Percentiles rank a stretch among this genome's conserved stretches.
These are phyloP conservation scores for Penicillium desertorum DNA, from an alignment of 495 filamentous ascomycete species.

Conservation along the genomic window DNA sequence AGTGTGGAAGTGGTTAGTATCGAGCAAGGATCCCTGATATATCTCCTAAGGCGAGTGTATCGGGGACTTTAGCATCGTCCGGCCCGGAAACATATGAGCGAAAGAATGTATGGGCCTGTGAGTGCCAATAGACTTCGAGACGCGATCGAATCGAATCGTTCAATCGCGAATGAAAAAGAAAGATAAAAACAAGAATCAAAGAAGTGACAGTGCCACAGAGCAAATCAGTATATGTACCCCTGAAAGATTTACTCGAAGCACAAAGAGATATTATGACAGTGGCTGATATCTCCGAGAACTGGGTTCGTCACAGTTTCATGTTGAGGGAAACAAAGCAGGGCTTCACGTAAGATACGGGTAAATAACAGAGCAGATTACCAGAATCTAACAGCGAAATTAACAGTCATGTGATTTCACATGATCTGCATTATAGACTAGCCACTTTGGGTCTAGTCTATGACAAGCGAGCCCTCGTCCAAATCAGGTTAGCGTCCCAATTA, in stretches of 20 bases:
- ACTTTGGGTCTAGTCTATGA: slow-evolving; percentile 22
- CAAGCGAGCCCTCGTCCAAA: slow-evolving; percentile 43
- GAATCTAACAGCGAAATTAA: not conserved
- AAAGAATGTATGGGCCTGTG: not conserved
- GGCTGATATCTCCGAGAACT: not conserved
- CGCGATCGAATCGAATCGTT: not conserved
- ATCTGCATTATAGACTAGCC: slow-evolving; percentile 9
- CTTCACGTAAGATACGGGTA: slow-evolving; percentile 10
- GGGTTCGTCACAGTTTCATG: slow-evolving; percentile 1
- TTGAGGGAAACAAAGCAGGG: slow-evolving; percentile 5
- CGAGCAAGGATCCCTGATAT: too few species aligned
- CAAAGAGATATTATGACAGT: not conserved
- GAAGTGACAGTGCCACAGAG: not conserved
- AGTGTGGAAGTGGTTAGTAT: not conserved
- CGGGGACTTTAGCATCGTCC: not conserved
- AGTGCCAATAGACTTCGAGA: not conserved
- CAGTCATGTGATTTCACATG: slow-evolving; percentile 21
- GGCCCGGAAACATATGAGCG: not conserved
- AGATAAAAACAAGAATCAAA: not conserved
- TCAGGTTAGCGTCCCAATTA: slow-evolving; percentile 38
- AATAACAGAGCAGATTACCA: not conserved
- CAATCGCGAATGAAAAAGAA: not conserved
- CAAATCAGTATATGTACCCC: not conserved
- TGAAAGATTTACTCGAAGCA: not conserved
- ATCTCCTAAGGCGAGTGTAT: not conserved